Evolutionary conservation across 257 asterid genomes (phyloP).

Genomic region (Gentiana straminea): DNA sequence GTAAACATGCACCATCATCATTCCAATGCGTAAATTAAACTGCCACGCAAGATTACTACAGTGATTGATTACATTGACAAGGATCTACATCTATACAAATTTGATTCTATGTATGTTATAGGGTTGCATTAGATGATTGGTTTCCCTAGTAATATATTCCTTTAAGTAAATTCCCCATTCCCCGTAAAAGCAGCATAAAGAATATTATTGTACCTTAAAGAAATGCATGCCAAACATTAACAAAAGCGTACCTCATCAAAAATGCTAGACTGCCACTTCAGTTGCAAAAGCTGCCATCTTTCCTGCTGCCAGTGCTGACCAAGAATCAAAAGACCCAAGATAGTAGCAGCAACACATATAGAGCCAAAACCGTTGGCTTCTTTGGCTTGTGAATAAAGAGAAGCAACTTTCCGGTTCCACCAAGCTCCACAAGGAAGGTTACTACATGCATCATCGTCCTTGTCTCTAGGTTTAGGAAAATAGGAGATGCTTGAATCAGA

Average conservation of each 20-base stretch:
- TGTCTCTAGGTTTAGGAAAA: constrained; percentile 25
- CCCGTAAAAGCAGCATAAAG: too few relatives aligned
- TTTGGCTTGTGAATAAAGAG: constrained; percentile 57
- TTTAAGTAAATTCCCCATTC: too few relatives aligned
- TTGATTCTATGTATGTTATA: too few relatives aligned
- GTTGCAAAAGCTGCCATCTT: constrained; percentile 61
- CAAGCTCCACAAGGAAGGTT: constrained; percentile 75
- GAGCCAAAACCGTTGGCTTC: constrained; percentile 78
- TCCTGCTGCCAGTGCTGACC: constrained; percentile 83
- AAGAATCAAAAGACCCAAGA: constrained; percentile 68
- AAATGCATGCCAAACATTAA: neutral
- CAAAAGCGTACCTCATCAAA: constrained; percentile 39
- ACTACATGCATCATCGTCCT: constrained; percentile 27
- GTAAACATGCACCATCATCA: too few relatives aligned
- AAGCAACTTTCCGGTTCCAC: constrained; percentile 70
- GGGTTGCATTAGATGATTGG: too few relatives aligned
- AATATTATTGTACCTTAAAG: too few relatives aligned
- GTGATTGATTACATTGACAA: too few relatives aligned
- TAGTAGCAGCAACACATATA: constrained; percentile 64
- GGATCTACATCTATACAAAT: too few relatives aligned
- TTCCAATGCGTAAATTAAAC: too few relatives aligned
- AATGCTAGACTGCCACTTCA: constrained; percentile 38
- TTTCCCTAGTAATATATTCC: too few relatives aligned
- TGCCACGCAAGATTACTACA: too few relatives aligned
- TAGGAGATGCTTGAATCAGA: constrained; percentile 20